These are phyloP conservation scores for Termitomyces sp. DNA, from an alignment of 1,284 basidiomycete species.

Conservation along the genomic window DNA sequence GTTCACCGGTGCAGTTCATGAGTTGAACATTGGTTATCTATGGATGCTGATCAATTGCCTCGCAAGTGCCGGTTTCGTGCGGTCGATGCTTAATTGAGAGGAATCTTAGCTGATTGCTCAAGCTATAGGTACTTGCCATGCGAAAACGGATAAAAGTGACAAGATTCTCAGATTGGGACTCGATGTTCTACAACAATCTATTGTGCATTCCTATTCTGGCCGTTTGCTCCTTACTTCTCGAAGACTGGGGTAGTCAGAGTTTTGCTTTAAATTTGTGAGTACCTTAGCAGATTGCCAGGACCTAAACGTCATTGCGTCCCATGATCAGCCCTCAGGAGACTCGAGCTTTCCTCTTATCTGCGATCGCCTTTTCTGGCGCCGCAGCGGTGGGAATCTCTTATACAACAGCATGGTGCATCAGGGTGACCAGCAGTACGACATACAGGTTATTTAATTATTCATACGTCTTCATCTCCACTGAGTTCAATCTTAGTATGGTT, in stretches of 20 bases:
- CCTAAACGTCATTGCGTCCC: not conserved
- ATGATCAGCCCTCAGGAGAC: constrained; percentile 73
- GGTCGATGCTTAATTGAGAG: constrained; percentile 26
- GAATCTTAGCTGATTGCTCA: not conserved
- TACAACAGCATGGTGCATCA: constrained; percentile 98
- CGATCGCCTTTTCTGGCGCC: constrained; percentile 93
- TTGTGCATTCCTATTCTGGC: constrained; percentile 89
- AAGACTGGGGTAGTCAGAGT: constrained; percentile 87
- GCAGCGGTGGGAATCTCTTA: constrained; percentile 98
- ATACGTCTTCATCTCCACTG: constrained; percentile 7
- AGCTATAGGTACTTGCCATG: constrained; percentile 82
- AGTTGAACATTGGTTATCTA: constrained; percentile 82
- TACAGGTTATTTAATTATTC: constrained; percentile 61
- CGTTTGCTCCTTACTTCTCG: constrained; percentile 79
- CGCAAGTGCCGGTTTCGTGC: constrained; percentile 87
- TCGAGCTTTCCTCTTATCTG: constrained; percentile 75
- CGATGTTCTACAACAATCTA: constrained; percentile 99
- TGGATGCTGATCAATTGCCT: constrained; percentile 97
- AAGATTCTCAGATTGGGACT: constrained; percentile 99
- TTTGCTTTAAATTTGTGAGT: constrained; percentile 85
- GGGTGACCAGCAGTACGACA: constrained; percentile 94
- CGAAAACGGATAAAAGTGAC: constrained; percentile 95
- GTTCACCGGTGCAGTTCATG: constrained; percentile 47
- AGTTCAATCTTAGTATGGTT: constrained; percentile 72
- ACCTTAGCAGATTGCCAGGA: not conserved